Conservation (phyloP, 1,284 basidiomycete genomes). For the Sporisorium reilianum region DNA sequence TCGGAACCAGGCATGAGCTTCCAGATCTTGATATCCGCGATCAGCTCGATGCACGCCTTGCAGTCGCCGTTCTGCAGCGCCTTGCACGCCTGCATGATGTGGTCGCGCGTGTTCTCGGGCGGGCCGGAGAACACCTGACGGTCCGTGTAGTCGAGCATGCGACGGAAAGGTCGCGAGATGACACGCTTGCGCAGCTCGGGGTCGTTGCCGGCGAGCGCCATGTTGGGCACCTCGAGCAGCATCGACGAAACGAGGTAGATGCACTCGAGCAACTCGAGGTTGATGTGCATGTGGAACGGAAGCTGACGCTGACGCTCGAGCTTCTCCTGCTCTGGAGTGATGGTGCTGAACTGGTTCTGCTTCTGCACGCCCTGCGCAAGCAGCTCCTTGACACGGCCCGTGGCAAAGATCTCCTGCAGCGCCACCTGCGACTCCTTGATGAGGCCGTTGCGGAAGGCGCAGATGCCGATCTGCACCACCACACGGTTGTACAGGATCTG, state of each 20-base stretch:
- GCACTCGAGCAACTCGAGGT: conserved; percentile 95
- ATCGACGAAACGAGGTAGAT: conserved; percentile 98
- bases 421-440: conserved; percentile 94
- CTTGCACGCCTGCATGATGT: conserved; percentile 99
- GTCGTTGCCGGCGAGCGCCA: conserved; percentile 94
- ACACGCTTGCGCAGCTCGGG: conserved; percentile 79
- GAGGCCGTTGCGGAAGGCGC: conserved; percentile 93
- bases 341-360: conserved; percentile 82
- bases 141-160: conserved; percentile 95
- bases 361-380: conserved; percentile 93
- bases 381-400: conserved; percentile 93
- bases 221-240: conserved; percentile 95
- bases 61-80: conserved; percentile 96
- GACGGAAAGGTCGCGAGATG: conserved; percentile 94
- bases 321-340: conserved; percentile 95
- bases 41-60: conserved; percentile 91
- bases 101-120: conserved; percentile 97
- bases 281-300: conserved; percentile 99
- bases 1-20: conserved; percentile 87
- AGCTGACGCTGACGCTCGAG: conserved; percentile 94
- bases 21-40: conserved; percentile 98
- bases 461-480: conserved; percentile 94
- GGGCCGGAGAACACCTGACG: conserved; percentile 98
- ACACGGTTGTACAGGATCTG: conserved; percentile 99
- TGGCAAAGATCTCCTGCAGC: conserved; percentile 94